Conservation (phyloP, 805 yeast species). For the Starmerella sirachaensis region DNA sequence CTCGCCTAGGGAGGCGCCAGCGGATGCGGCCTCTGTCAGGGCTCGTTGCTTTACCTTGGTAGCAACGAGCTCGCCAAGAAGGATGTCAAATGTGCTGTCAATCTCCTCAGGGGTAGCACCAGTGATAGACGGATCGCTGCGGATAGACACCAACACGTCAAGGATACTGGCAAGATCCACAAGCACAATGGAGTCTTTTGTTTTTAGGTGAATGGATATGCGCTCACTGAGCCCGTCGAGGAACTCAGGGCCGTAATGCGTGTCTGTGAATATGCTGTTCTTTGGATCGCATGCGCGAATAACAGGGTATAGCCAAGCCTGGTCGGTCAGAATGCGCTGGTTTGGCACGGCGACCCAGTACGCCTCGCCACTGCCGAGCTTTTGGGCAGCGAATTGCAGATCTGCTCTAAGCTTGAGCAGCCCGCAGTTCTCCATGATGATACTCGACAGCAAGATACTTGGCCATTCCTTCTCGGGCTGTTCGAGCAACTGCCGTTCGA, state of each 20-base stretch:
- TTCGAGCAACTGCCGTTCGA: conserved; percentile 13
- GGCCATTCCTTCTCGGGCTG: conserved; percentile 14
- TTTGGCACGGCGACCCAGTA: conserved; percentile 16
- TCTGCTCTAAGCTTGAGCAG: conserved; percentile 7
- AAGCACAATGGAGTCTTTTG: conserved; percentile 1
- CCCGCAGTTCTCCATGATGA: conserved; percentile 19
- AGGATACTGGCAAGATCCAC: conserved; percentile 12
- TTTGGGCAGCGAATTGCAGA: conserved; percentile 1
- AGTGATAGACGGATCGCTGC: conserved; percentile 7
- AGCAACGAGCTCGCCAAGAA: conserved; percentile 11
- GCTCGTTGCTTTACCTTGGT: too few species aligned
- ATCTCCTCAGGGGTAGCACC: conserved; percentile 7
- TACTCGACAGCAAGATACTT: conserved; percentile 15
- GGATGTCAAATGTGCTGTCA: conserved; percentile 4
- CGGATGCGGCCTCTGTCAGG: too few species aligned
- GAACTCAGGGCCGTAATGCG: conserved; percentile 8
- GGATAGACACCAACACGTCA: conserved; percentile 7
- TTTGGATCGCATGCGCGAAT: conserved; percentile 19
- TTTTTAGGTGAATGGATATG: conserved; percentile 7
- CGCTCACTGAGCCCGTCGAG: conserved; percentile 9
- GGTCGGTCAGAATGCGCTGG: conserved; percentile 16
- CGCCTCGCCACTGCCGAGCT: conserved; percentile 5
- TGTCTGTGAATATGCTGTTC: conserved; percentile 4
- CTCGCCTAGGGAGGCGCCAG: too few species aligned
- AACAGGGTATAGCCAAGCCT: conserved; percentile 17